phyloP scores from a whole-genome alignment of 352 stramenopile species.

The Pythium dissotocum region DNA sequence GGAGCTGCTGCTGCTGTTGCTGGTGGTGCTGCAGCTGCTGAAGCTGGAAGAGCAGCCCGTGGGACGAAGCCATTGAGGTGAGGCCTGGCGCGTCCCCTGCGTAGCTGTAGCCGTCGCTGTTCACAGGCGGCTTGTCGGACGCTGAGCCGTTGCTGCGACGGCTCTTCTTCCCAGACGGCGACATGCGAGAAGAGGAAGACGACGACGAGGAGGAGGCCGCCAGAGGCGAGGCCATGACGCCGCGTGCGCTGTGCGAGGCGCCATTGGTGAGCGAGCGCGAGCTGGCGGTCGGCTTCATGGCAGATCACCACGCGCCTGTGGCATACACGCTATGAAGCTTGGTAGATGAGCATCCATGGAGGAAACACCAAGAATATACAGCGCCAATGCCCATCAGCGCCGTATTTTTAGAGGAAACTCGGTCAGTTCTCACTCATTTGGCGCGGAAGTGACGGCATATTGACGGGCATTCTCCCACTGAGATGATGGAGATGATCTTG shows the following conservation, averaged over 20 bases:
- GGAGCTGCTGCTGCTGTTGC: constrained; percentile 14
- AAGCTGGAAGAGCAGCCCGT: constrained; percentile 50
- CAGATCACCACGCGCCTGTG: not conserved
- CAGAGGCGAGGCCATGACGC: constrained; percentile 23
- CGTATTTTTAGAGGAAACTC: no score
- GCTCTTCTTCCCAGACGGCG: constrained; percentile 28
- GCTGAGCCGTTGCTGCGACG: not conserved
- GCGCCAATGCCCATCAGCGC: no score
- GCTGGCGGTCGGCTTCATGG: constrained; percentile 36
- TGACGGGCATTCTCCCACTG: no score
- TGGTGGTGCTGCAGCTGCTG: constrained; percentile 52
- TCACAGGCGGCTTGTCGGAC: constrained; percentile 1
- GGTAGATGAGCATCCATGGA: no score
- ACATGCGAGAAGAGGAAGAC: constrained; percentile 23
- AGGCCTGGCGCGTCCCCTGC: not conserved
- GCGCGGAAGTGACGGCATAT: no score
- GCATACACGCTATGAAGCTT: no score
- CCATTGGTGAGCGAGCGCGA: constrained; percentile 28
- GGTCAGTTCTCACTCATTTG: no score
- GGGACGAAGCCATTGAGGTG: constrained; percentile 15
- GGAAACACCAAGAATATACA: no score
- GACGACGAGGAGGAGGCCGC: constrained; percentile 15
- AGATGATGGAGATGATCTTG: no score
- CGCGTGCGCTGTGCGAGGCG: constrained; percentile 9
- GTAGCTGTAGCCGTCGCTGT: constrained; percentile 14